Conservation (phyloP, 2,329 filamentous ascomycete species). For the Zasmidium cellare region DNA sequence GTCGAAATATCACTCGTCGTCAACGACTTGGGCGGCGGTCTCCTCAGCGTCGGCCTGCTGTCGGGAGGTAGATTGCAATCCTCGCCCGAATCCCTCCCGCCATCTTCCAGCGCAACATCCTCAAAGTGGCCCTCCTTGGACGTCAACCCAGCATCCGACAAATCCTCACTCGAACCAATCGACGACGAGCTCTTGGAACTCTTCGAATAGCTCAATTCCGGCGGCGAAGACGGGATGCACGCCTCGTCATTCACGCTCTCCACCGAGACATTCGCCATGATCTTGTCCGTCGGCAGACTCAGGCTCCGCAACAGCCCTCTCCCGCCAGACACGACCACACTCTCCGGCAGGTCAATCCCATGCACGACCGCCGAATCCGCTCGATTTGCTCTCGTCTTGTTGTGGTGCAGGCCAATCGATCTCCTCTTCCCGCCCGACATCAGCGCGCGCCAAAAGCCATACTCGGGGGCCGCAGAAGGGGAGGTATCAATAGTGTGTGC, state of each 20-base stretch:
- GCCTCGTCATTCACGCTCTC: constrained; percentile 20
- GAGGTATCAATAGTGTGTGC: background rate
- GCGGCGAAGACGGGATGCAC: constrained; percentile 25
- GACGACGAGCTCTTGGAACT: constrained; percentile 77
- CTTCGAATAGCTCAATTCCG: constrained; percentile 66
- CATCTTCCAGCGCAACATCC: constrained; percentile 81
- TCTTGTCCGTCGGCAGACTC: constrained; percentile 15
- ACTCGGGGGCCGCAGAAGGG: background rate
- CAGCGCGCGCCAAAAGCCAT: background rate
- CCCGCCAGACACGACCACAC: constrained; percentile 14
- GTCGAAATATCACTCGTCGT: constrained; percentile 9
- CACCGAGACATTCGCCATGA: constrained; percentile 16
- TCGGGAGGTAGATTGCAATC: constrained; percentile 43
- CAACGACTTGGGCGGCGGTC: constrained; percentile 24
- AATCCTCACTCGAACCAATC: constrained; percentile 68
- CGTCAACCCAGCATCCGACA: constrained; percentile 31
- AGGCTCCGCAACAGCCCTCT: constrained; percentile 17
- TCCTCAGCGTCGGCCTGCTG: constrained; percentile 30
- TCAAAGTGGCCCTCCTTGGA: constrained; percentile 85
- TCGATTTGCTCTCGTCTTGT: background rate
- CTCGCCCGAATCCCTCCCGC: constrained; percentile 43
- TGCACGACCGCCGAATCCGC: constrained; percentile 1
- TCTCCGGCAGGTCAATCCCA: constrained; percentile 17
- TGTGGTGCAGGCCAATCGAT: background rate
- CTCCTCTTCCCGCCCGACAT: background rate